A percentile compares a stretch with the other conserved stretches of the same genome.
Evolutionary conservation across 352 stramenopile genomes (phyloP).

Genomic region (Globisporangium cystogenes): DNA sequence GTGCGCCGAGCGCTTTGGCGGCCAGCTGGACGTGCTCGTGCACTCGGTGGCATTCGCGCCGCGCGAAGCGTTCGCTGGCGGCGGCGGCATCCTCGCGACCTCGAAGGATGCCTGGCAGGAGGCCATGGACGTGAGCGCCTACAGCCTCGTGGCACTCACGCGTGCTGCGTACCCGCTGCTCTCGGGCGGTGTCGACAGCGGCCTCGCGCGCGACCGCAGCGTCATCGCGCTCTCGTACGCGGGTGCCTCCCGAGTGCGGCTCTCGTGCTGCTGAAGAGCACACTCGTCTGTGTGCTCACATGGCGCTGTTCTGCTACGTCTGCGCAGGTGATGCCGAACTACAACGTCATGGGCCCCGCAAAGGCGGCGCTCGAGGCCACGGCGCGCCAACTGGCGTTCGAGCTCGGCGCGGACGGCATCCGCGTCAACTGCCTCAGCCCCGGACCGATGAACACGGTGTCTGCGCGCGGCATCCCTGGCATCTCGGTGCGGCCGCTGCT

Average conservation of each 20-base stretch:
- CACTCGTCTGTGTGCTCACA: neutral
- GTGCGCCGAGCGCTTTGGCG: slow-evolving; percentile 38
- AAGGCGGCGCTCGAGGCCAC: slow-evolving; percentile 88
- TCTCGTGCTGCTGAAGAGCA: neutral
- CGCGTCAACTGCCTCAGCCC: slow-evolving; percentile 90
- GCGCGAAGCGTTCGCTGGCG: slow-evolving; percentile 54
- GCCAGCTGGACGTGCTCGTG: slow-evolving; percentile 78
- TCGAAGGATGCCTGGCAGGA: slow-evolving; percentile 56
- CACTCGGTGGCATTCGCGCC: slow-evolving; percentile 90
- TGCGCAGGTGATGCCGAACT: slow-evolving; percentile 77
- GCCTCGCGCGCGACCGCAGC: slow-evolving; percentile 34
- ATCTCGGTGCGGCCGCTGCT: slow-evolving; percentile 51
- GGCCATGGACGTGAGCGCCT: slow-evolving; percentile 84
- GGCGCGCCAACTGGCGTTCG: slow-evolving; percentile 74
- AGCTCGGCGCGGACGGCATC: slow-evolving; percentile 70
- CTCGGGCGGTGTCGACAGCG: slow-evolving; percentile 4
- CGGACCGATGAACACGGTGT: slow-evolving; percentile 89
- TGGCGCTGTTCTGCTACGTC: slow-evolving; percentile 8
- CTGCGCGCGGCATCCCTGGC: slow-evolving; percentile 83
- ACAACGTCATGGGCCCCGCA: slow-evolving; percentile 91
- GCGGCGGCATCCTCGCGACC: slow-evolving; percentile 41
- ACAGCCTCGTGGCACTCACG: slow-evolving; percentile 86
- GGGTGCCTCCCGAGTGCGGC: slow-evolving; percentile 49
- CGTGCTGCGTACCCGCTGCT: slow-evolving; percentile 60
- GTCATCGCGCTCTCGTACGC: slow-evolving; percentile 87